Base-by-base conservation (phyloP, 306 rosid species). In the Prosopis cineraria region DNA sequence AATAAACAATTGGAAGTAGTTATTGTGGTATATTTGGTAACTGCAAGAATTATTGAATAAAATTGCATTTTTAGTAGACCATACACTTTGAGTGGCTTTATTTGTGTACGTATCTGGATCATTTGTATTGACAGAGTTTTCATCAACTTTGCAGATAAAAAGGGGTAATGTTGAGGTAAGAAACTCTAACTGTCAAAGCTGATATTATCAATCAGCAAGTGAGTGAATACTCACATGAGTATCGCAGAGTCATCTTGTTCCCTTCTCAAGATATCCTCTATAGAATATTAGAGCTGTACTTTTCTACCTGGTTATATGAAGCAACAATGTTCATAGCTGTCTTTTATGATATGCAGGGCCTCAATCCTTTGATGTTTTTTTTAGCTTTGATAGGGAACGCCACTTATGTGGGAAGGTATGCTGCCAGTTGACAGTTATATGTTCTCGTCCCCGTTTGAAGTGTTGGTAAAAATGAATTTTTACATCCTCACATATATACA, bases 161-260 rank as follows among this genome's bases (percentile, higher is more conserved):
- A 90, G 93, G 80, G 97, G 97, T 69, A 90, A 91, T 60, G 92
- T 58, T 83, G 92, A 93, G 90, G 98, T 93, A 71, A 73, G 90
- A 65, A 55, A 71, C 66, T 73, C 66, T 65, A 60, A 65, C 80
- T 39, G 50, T 73, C 62, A 58, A 75, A 72, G 30, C 71, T 71
- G 47, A 33, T 40, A 36, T 77, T 59, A 14, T 81, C 59, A 9
- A 22, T 80, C 11, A 33, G 74, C 50, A 16, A 68, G 39, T 67
- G 45, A 13, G 36, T 24, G n/a, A 33, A 75, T 72, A 74, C 45
- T 7, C 67, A 29, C 45, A 41, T 68, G 22, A 30, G 62, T 39
- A 55, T 20, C 17, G 39, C 63, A 73, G 68, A 73, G 65, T 45
- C 34, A 69, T 58, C 62, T 73, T 29, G n/a, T 67, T 56, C 47